Percentiles rank a stretch among this genome's conserved stretches.
Conservation (phyloP, 768 basidiomycete genomes). For the Tylopilus subfusipes region DNA sequence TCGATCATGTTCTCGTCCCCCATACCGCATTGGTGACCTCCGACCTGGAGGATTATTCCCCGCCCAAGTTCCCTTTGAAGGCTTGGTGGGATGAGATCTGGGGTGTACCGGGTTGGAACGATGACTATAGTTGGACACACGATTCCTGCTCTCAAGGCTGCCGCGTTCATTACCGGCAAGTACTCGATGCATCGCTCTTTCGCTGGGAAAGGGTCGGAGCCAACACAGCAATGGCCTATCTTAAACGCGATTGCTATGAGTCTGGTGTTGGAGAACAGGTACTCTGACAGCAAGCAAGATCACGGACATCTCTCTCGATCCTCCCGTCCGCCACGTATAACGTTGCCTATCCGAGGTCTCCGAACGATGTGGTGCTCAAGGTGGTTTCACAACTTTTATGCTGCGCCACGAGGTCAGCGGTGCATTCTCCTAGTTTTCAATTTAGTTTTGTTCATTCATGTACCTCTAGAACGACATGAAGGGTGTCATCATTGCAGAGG, state of each 20-base stretch:
- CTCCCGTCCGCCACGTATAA: slow-evolving; percentile 33
- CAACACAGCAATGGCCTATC: slow-evolving; percentile 59
- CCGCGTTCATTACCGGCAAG: slow-evolving; percentile 51
- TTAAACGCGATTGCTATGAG: slow-evolving; percentile 49
- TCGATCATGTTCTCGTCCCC: slow-evolving; percentile 49
- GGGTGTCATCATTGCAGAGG: slow-evolving; percentile 59
- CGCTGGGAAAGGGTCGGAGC: slow-evolving; percentile 39
- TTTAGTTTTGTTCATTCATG: not conserved
- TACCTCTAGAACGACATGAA: slow-evolving; percentile 38
- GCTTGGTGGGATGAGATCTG: slow-evolving; percentile 57
- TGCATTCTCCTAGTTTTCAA: not conserved
- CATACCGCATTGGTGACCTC: slow-evolving; percentile 47
- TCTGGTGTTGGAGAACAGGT: slow-evolving; percentile 51
- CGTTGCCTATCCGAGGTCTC: slow-evolving; percentile 49
- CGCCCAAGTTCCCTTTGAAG: slow-evolving; percentile 40
- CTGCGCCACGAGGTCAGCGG: slow-evolving; percentile 46
- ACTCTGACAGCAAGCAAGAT: slow-evolving; percentile 30
- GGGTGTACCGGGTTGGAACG: slow-evolving; percentile 53
- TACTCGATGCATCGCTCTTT: slow-evolving; percentile 57
- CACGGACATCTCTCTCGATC: not conserved
- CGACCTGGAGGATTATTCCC: slow-evolving; percentile 38
- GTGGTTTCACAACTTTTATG: slow-evolving; percentile 64
- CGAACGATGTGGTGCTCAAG: slow-evolving; percentile 65
- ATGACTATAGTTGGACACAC: slow-evolving; percentile 47
- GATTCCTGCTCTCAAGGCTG: slow-evolving; percentile 51